Percentiles rank a stretch among this genome's conserved stretches.
Evolutionary conservation across 2,329 filamentous ascomycete species (phyloP).

Genomic region (Phyllosticta citrichinensis): DNA sequence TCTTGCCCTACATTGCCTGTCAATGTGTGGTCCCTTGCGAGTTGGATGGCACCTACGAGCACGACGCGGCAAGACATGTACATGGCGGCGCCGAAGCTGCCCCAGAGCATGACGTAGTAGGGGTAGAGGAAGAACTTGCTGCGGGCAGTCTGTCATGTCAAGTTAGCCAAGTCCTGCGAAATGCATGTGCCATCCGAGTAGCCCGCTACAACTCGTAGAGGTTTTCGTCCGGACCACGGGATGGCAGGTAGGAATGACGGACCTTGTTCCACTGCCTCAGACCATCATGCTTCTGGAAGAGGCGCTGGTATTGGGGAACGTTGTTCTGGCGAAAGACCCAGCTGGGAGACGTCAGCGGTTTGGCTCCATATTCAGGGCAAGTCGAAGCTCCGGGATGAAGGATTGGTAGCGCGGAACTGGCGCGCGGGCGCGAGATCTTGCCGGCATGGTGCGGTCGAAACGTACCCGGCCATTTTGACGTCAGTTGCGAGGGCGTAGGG

Average conservation of each 20-base stretch:
- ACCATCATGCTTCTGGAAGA: slow-evolving; percentile 65
- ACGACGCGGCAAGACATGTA: slow-evolving; percentile 68
- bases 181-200: background rate
- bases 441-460: background rate
- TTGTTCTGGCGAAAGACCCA: slow-evolving; percentile 65
- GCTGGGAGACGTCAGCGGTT: slow-evolving; percentile 20
- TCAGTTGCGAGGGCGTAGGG: slow-evolving; percentile 1
- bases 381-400: slow-evolving; percentile 3
- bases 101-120: slow-evolving; percentile 57
- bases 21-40: background rate
- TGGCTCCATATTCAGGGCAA: background rate
- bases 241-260: slow-evolving; percentile 30
- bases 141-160: slow-evolving; percentile 45
- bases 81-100: slow-evolving; percentile 46
- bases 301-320: slow-evolving; percentile 63
- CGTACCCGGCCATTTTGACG: slow-evolving; percentile 10
- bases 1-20: slow-evolving; percentile 48
- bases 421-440: background rate
- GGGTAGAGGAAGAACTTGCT: slow-evolving; percentile 57
- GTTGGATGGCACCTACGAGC: slow-evolving; percentile 29
- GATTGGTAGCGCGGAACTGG: background rate
- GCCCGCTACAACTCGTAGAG: background rate
- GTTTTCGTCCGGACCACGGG: background rate
- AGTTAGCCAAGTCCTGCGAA: slow-evolving; percentile 5
- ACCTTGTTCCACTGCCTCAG: slow-evolving; percentile 71